Percentiles rank a stretch among this genome's conserved stretches.
phyloP scores from a whole-genome alignment of 208 protist genomes.

The Leishmania tarentolae region DNA sequence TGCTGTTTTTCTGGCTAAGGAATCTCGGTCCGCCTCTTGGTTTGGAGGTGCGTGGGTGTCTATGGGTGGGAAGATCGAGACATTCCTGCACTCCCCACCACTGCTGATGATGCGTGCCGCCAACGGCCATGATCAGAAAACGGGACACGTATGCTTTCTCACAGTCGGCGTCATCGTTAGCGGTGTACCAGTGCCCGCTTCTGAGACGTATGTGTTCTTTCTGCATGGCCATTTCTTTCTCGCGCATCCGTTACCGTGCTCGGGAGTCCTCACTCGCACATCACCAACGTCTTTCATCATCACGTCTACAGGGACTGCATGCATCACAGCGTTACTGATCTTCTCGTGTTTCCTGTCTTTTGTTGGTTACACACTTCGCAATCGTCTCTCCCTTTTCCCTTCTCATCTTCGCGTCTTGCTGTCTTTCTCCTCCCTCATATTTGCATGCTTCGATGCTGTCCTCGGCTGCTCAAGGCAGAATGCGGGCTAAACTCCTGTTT shows the following conservation, averaged over 20 bases:
- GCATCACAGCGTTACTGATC: neutral
- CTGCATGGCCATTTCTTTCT: neutral
- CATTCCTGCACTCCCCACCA: too few species aligned
- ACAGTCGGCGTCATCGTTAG: neutral
- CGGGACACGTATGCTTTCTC: neutral
- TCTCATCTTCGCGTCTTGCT: neutral
- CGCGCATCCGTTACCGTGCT: neutral
- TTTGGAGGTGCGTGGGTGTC: neutral
- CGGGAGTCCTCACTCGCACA: neutral
- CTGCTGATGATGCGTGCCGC: neutral
- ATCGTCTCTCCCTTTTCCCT: neutral
- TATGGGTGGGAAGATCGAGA: neutral
- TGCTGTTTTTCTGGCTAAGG: too few species aligned
- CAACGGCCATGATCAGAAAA: neutral
- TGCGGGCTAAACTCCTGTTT: neutral
- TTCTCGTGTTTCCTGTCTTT: neutral
- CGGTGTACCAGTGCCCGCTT: neutral
- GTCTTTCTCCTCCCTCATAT: neutral
- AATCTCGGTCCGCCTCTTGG: neutral
- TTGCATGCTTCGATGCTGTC: neutral
- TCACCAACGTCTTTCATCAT: neutral
- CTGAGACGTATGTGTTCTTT: neutral
- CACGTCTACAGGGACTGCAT: neutral
- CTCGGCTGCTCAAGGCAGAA: neutral
- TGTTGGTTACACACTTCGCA: neutral